Base-by-base conservation (phyloP, 1,139 yeast species). In the Kodamaea suecica region DNA sequence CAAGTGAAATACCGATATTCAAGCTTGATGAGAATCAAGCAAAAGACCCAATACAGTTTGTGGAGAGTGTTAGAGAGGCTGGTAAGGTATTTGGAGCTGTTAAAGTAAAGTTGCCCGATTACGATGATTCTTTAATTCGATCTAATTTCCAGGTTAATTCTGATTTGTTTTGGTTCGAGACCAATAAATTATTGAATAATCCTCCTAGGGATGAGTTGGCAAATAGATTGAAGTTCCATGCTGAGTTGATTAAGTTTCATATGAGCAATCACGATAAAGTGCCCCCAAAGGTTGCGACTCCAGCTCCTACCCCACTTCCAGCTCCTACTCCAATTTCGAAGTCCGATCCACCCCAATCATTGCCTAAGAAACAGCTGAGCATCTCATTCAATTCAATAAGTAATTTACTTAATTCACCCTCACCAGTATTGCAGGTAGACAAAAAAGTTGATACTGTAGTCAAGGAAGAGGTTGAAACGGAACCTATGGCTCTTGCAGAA, bases 51-150 rank as follows among this genome's bases (percentile, higher is more conserved):
- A 59, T 75, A 11, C 52, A 50, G 23, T 71, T 76, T 40, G 66
- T 80, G 31, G 81, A 78, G 41, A 59, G 69, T 16, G 51, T 76
- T 2, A 52, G 55, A 16, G 63, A 60, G 4, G 41, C 63, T 5
- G 90, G 87, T 1, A 54, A 55, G 35, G 50, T 63, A 31, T 72
- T 66, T 50, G 95, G 95, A 1, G 92, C 90, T n/a, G 67, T 85
- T 19, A 86, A 84, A 53, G 60, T 87, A 14, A 63, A 70, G n/a
- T 75, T 84, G 0, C 83, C 84, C 0, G 38, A 55, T 48, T 34
- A 71, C 62, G 48, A 58, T 13, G 48, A 66, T 11, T 52, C 39
- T 8, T 36, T 76, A n/a, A 72, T 78, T 47, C 53, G 74, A 4
- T 36, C 50, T 14, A 47, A 49, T 28, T 49, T 57, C 33, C 59